Evolutionary conservation across 1,284 basidiomycete species (phyloP), one percentile per base, ranked within the genome.

Genomic region (Microbotryum violaceum): DNA sequence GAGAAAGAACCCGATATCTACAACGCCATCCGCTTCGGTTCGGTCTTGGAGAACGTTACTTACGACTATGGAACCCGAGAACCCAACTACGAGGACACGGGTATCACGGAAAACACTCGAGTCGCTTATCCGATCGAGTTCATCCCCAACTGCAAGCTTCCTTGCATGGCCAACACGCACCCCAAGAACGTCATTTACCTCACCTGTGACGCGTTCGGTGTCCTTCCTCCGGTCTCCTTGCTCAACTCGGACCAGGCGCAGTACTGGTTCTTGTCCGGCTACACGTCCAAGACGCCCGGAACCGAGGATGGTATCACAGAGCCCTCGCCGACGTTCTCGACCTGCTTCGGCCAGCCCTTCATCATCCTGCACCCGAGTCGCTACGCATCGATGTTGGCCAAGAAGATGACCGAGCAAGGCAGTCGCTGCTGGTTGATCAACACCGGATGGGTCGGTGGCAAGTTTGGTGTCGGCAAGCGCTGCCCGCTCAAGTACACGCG

Each of bases 351-450:
- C 71, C 94, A 96, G 65, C 94, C 96, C 37, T 99, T 98, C 84
- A 96, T 99, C 75, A 88, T 97, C 69, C 88, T 97, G 63, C 93
- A 96, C 79, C 74, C 78, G 25, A 63, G 65, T 10, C 63, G 91
- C 68, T 99, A 99, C 78, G 94, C 94, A 56, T 83, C 87, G 77
- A 99, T 98, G 96, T 83, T 99, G 70, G 91, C 94, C 10, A 87
- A 91, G 74, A 86, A 89, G 74, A 98, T 98, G 94, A 79, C 86
- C 63, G 83, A 87, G 78, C 82, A 89, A 80, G 84, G 91, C 67
- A 92, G 92, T 74, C 79, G 58, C n/a, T 97, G 93, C 81, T 98
- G 91, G 91, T 83, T 98, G 74, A 90, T 98, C 84, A 97, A 98
- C 86, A 97, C 94, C 23, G 94, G 94, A 47, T 98, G 94, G 94